Conservation (phyloP, 2,329 filamentous ascomycete species). For the Penicillium fuscoglaucum region DNA sequence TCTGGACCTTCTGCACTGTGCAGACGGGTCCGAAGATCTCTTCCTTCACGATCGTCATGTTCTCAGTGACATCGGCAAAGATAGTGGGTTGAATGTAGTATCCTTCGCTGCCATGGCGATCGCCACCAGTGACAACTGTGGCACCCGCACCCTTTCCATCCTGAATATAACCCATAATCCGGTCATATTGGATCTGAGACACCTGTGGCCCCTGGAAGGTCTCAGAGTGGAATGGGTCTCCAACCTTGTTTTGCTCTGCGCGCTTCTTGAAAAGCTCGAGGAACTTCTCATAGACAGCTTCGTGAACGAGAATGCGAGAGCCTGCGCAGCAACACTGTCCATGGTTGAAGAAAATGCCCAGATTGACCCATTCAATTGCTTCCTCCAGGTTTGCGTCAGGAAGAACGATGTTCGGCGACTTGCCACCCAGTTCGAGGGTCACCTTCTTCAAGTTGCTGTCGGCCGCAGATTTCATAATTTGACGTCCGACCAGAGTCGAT, state of each 20-base stretch:
- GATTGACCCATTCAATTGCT: constrained; percentile 65
- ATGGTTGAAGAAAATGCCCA: constrained; percentile 54
- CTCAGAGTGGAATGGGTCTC: constrained; percentile 72
- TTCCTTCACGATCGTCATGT: constrained; percentile 71
- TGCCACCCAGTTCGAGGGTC: constrained; percentile 64
- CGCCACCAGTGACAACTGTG: constrained; percentile 64
- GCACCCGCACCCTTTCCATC: constrained; percentile 65
- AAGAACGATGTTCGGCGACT: constrained; percentile 62
- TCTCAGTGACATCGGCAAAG: constrained; percentile 69
- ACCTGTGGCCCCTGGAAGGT: constrained; percentile 89
- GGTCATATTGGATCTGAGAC: constrained; percentile 78
- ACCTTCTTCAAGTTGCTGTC: constrained; percentile 65
- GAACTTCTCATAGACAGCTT: constrained; percentile 83
- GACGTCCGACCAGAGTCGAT: constrained; percentile 59
- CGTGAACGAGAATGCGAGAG: constrained; percentile 80
- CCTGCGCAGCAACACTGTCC: constrained; percentile 59
- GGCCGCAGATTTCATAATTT: constrained; percentile 61
- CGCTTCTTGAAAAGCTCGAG: constrained; percentile 74
- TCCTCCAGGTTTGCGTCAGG: constrained; percentile 63
- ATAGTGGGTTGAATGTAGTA: constrained; percentile 91
- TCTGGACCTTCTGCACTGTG: constrained; percentile 70
- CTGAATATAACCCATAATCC: constrained; percentile 76
- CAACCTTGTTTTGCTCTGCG: constrained; percentile 70
- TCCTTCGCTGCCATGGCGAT: constrained; percentile 71
- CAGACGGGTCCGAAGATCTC: constrained; percentile 82